Evolutionary conservation across 1,139 yeast species (phyloP), one percentile per base, ranked within the genome.

Genomic region (Debaryomyces sp.): DNA sequence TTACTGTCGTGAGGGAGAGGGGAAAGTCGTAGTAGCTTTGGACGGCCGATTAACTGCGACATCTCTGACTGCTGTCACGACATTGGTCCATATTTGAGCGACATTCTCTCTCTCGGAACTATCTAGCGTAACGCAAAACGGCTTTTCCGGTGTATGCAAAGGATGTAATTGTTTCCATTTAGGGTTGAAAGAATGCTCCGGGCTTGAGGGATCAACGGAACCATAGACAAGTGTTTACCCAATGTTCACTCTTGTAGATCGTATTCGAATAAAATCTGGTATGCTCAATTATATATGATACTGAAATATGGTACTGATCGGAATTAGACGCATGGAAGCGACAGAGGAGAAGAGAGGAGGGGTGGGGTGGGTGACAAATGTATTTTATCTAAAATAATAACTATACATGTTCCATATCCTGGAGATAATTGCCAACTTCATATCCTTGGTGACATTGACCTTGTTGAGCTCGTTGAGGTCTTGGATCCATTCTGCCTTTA

Each of bases 371-470:
- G 15, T 30, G 46, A n/a, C 29, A 26, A 5, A 27, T 32, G 38
- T 22, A 18, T 18, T 12, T 34, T 50, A 64, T 50, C 73, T 64
- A 54, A 72, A 70, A 45, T 68, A 72, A 10, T 60, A 64, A 4
- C 81, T 77, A 54, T 82, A 83, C 57, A 73, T 74, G 54, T 79
- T 81, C 78, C 85, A 80, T 12, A 85, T 73, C 58, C 87, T 77
- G 38, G 69, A 68, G 5, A 84, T 66, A 4, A 81, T 73, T 40
- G 70, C 66, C 37, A 78, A 58, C 52, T 78, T 80, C 9, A 68
- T 70, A 4, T 60, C 58, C 22, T 63, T 54, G 21, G 57, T 56
- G 30, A 54, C 61, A 24, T 59, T 57, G 10, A 66, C 64, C 29
- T 73, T 70, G 42, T 71, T 70, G 44, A 85, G 62, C 44, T 82